Conservation (phyloP, 129 eudicot genomes). For the Apium graveolens region DNA sequence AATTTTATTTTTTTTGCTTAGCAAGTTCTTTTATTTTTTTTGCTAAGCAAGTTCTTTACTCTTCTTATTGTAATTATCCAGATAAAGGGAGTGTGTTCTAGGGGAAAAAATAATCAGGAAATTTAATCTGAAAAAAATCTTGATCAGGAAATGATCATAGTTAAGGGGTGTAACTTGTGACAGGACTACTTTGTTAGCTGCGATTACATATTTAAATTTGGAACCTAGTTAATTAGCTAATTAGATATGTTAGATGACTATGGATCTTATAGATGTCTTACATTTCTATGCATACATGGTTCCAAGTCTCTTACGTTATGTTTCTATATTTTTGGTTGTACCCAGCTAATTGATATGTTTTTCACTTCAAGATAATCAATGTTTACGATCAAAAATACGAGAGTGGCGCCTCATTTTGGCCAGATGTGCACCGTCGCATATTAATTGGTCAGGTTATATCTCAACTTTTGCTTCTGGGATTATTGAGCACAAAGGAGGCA, state of each 20-base stretch:
- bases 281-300: background rate
- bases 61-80: background rate
- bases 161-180: background rate
- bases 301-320: background rate
- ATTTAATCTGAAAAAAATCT: background rate
- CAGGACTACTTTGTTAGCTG: background rate
- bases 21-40: background rate
- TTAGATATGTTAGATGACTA: background rate
- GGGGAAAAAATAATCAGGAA: background rate
- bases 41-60: background rate
- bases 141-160: background rate
- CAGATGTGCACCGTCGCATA: conserved; percentile 87
- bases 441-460: conserved; percentile 70
- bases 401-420: conserved; percentile 94
- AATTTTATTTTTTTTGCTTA: no score
- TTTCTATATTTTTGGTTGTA: background rate
- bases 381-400: conserved; percentile 93
- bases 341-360: background rate
- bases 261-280: conserved; percentile 1
- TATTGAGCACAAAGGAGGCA: conserved; percentile 70
- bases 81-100: background rate
- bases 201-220: background rate
- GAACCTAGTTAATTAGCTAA: background rate
- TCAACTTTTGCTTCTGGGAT: conserved; percentile 75
- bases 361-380: conserved; percentile 68